Percentiles rank a stretch among this genome's conserved stretches.
These are phyloP conservation scores for Quercus phellos DNA, from an alignment of 331 rosid genomes.

Conservation along the genomic window DNA sequence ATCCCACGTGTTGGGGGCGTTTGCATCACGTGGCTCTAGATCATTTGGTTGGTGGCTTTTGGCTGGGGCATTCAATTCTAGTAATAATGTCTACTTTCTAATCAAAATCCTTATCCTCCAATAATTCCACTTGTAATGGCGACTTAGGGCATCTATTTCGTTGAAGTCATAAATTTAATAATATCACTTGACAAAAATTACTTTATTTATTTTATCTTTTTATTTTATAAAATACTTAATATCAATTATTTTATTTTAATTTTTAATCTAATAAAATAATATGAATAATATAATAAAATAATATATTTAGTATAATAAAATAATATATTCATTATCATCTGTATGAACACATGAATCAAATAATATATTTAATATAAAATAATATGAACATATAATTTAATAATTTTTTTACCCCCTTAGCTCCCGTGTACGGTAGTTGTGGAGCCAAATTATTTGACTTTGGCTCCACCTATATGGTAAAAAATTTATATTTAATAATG, in stretches of 20 bases:
- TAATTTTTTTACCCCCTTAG: too few relatives aligned
- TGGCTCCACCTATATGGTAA: too few relatives aligned
- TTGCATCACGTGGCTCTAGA: conserved; percentile 52
- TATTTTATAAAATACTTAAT: accelerated
- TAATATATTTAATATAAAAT: too few relatives aligned
- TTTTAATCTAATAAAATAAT: too few relatives aligned
- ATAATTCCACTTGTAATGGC: neutral
- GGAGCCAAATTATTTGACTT: too few relatives aligned
- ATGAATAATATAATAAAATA: accelerated
- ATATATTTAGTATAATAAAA: too few relatives aligned
- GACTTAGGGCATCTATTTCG: accelerated
- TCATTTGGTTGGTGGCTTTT: conserved; percentile 14
- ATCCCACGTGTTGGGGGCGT: conserved; percentile 58
- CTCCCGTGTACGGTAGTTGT: too few relatives aligned
- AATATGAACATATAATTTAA: too few relatives aligned
- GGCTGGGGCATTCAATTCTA: conserved; percentile 16
- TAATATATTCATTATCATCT: accelerated
- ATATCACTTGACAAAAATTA: accelerated
- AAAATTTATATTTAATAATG: too few relatives aligned
- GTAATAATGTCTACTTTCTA: conserved; percentile 16
- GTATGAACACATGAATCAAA: too few relatives aligned
- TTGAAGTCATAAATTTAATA: accelerated
- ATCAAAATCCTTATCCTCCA: conserved; percentile 36
- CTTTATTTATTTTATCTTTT: accelerated
- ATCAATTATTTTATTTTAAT: accelerated